Evolutionary conservation across 305 asterid species (phyloP), one percentile per base, ranked within the genome.

Genomic region (Ajuga reptans): DNA sequence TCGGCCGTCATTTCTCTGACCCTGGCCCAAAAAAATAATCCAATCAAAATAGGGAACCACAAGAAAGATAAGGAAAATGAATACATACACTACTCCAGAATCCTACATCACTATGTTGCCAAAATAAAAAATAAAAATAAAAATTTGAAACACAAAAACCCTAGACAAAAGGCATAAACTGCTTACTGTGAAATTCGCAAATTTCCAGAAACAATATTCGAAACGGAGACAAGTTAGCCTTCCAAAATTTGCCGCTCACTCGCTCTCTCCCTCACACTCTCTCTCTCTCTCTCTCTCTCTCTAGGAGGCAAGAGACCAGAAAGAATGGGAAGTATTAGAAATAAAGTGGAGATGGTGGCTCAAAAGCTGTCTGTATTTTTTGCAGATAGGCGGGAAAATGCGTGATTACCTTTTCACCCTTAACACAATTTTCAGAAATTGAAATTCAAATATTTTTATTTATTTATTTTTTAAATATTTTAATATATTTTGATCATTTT

Each of bases 321-420:
- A 36, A 50, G 59, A 16, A 68, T 46, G 76, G 72, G 45, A 39
- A 36, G 29, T 36, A 53, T 41, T 37, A 55, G 21, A 47, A 53
- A 6, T 29, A 11, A 59, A n/a, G n/a, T n/a, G n/a, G 18, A 31
- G 60, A 41, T 57, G 21, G 2, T 9, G 33, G 6, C 51, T 55
- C 9, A 37, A 62, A 53, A 56, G 14, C 47, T 6, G 66, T 6
- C n/a, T 34, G 27, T 31, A 10, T 15, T 59, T 21, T 63, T 49
- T 21, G n/a, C 33, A 8, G 49, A 75, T 69, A 80, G 85, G 91
- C 89, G 91, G 91, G 91, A 86, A 86, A 80, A 10, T 1, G 9
- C 29, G 50, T 17, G 42, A n/a, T 9, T 45, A 21, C 43, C 41
- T 7, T 9, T 64, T 76, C 79, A 52, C 80, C 91, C 80, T 37